Evolutionary conservation across 352 stramenopile species (phyloP), one percentile per base, ranked within the genome.

Genomic region (Lagenidium giganteum): DNA sequence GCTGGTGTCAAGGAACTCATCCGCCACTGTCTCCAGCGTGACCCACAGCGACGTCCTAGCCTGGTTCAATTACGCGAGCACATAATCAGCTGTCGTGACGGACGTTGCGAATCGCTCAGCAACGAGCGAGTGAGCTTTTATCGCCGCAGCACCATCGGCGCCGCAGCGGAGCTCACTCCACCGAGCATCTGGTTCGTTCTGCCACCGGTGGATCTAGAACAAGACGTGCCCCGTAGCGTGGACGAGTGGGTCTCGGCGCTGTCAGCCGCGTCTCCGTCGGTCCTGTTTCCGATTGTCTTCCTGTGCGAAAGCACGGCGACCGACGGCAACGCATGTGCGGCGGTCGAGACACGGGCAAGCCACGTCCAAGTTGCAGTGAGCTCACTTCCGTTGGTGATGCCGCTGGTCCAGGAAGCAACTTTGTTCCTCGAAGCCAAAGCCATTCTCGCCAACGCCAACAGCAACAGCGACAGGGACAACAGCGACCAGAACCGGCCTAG

Each of bases 121-220:
- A 26, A 14, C 25, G 25, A 39, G 31, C 3, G n/a, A n/a, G n/a
- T n/a, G n/a, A n/a, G n/a, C n/a, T n/a, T n/a, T n/a, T n/a, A n/a
- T n/a, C n/a, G n/a, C n/a, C n/a, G n/a, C n/a, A n/a, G n/a, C n/a
- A n/a, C n/a, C n/a, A n/a, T n/a, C n/a, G n/a, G n/a, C n/a, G n/a
- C n/a, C n/a, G n/a, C n/a, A n/a, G n/a, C n/a, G n/a, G 70, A 84
- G 23, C 31, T 41, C 13, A 42, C 65, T 5, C 71, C 71, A 8
- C 75, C 75, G 5, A 83, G 61, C 53, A 49, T 87, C 12, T 87
- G 75, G 70, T 54, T 87, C 6, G 77, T 87, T 25, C 41, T 85
- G 13, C 69, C 75, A 1, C 75, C 75, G 0, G 24, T 46, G 2
- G 71, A 73, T 16, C 52, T 81, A 11, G 45, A 53, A 6, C 27